A percentile compares a stretch with the other conserved stretches of the same genome.
These are phyloP conservation scores for Cladosporium sp. DNA, from an alignment of 2,329 filamentous ascomycete genomes.

Conservation along the genomic window DNA sequence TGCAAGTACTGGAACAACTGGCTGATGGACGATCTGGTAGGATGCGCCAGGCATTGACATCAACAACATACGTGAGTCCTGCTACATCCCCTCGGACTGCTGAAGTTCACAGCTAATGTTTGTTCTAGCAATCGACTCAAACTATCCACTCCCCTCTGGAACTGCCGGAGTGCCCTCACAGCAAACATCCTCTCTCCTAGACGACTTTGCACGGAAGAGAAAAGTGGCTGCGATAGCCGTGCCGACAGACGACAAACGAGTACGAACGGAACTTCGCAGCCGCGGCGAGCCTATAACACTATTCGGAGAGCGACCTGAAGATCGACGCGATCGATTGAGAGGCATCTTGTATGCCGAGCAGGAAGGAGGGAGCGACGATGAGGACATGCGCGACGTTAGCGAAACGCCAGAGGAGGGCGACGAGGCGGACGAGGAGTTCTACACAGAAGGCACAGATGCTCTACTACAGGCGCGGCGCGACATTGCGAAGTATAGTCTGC, in stretches of 20 bases:
- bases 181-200: conserved; percentile 78
- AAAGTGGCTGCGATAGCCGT: conserved; percentile 85
- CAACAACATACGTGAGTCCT: conserved; percentile 57
- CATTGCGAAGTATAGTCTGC: conserved; percentile 80
- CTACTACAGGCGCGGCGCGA: conserved; percentile 71
- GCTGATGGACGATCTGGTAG: conserved; percentile 33
- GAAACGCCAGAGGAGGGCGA: conserved; percentile 58
- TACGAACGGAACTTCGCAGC: conserved; percentile 75
- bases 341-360: conserved; percentile 69
- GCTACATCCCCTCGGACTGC: neutral
- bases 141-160: conserved; percentile 71
- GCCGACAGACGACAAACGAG: conserved; percentile 86
- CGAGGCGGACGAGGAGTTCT: conserved; percentile 89
- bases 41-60: conserved; percentile 58
- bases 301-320: conserved; percentile 83
- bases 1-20: conserved; percentile 14
- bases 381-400: conserved; percentile 56
- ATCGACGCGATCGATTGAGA: conserved; percentile 80
- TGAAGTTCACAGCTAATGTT: neutral
- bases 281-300: conserved; percentile 91
- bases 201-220: conserved; percentile 87
- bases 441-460: conserved; percentile 73
- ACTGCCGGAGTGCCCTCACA: conserved; percentile 67
- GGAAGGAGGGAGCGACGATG: conserved; percentile 52
- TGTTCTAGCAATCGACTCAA: conserved; percentile 62